Evolutionary conservation across 768 basidiomycete genomes (phyloP).

Genomic region (Antrodiella citrinella): DNA sequence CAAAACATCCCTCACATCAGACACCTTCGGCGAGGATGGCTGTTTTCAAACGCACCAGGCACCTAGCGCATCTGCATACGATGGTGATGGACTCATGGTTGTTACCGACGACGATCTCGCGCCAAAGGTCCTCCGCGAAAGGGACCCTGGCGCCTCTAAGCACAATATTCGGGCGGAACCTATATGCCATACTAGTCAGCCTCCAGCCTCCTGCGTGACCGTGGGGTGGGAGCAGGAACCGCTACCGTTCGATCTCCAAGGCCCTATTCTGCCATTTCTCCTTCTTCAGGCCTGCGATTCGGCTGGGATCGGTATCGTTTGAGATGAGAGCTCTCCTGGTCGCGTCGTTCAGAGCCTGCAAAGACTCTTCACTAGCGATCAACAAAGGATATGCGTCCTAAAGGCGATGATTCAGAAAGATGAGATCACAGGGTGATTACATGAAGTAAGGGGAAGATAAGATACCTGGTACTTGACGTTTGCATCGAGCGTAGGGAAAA

Average conservation of each 20-base stretch:
- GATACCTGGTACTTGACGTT: conserved; percentile 35
- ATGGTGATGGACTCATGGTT: conserved; percentile 34
- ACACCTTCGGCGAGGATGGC: conserved; percentile 3
- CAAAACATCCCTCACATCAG: neutral
- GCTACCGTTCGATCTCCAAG: conserved; percentile 53
- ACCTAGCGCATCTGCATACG: conserved; percentile 64
- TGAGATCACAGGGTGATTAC: neutral
- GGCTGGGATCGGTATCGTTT: conserved; percentile 18
- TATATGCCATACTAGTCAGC: conserved; percentile 20
- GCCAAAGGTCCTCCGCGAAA: conserved; percentile 67
- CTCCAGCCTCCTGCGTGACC: neutral
- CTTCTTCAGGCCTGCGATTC: conserved; percentile 25
- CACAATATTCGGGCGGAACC: conserved; percentile 75
- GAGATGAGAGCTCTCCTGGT: conserved; percentile 41
- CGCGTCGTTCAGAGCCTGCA: conserved; percentile 40
- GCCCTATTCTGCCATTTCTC: conserved; percentile 39
- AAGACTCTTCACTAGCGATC: conserved; percentile 60
- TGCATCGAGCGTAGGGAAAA: conserved; percentile 52
- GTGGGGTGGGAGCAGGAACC: neutral
- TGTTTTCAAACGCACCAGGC: conserved; percentile 44
- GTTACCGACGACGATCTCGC: conserved; percentile 41
- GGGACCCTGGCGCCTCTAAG: conserved; percentile 54
- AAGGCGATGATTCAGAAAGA: conserved; percentile 5
- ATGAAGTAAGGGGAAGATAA: neutral
- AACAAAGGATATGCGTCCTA: conserved; percentile 71